These are phyloP conservation scores for Bryopsis sp. DNA, from an alignment of 139 green algal genomes.

Conservation along the genomic window DNA sequence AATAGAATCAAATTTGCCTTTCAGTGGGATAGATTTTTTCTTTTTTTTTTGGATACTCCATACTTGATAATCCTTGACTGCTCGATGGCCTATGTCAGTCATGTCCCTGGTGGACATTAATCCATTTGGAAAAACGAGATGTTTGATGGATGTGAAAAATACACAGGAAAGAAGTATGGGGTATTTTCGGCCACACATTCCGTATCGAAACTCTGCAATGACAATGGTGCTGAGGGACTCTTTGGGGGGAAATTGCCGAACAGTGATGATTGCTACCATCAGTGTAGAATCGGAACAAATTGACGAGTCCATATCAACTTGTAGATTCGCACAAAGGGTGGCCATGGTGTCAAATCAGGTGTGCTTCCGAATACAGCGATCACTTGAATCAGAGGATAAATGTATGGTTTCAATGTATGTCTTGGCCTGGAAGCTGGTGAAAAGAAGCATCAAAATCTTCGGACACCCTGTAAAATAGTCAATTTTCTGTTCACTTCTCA, in stretches of 20 bases:
- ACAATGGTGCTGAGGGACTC: constrained; percentile 63
- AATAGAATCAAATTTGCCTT: not conserved
- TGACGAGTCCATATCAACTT: constrained; percentile 85
- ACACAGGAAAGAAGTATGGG: constrained; percentile 58
- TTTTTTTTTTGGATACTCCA: too few species aligned
- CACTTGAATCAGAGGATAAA: not conserved
- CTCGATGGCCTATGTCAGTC: too few species aligned
- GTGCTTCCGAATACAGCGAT: too few species aligned
- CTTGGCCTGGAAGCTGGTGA: too few species aligned
- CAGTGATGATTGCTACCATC: constrained; percentile 68
- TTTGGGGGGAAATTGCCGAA: constrained; percentile 81
- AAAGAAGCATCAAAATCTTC: too few species aligned
- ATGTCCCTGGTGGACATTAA: too few species aligned
- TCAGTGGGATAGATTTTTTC: not conserved
- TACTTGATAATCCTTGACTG: too few species aligned
- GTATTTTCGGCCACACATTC: constrained; percentile 52
- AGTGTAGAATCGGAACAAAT: constrained; percentile 36
- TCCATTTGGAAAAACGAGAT: too few species aligned
- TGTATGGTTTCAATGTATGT: not conserved
- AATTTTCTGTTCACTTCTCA: not conserved
- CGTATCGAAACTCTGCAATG: constrained; percentile 87
- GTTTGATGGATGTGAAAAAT: too few species aligned
- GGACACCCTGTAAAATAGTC: too few species aligned
- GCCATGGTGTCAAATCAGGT: constrained; percentile 75
- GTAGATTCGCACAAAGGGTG: constrained; percentile 85